Percentiles rank a stretch among this genome's conserved stretches.
These are phyloP conservation scores for Scheffersomyces amazonensis DNA, from an alignment of 805 yeast genomes.

Conservation along the genomic window DNA sequence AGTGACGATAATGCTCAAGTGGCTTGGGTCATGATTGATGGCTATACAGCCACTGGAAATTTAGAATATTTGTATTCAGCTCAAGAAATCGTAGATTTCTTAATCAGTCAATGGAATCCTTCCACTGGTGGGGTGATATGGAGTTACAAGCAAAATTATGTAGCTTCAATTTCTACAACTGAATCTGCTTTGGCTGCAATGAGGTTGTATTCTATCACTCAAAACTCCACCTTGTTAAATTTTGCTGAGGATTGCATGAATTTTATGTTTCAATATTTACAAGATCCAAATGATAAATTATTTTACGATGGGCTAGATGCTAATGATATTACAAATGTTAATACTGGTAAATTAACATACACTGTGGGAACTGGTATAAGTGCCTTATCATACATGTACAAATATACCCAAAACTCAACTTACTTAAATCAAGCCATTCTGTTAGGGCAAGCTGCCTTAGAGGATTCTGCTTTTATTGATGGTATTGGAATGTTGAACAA, in stretches of 20 bases:
- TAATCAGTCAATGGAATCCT: slow-evolving; percentile 17
- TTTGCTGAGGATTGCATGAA: slow-evolving; percentile 15
- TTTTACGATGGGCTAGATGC: slow-evolving; percentile 19
- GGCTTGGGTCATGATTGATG: slow-evolving; percentile 25
- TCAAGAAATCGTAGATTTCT: slow-evolving; percentile 11
- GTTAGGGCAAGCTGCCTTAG: slow-evolving; percentile 16
- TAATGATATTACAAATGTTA: slow-evolving; percentile 10
- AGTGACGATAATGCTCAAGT: slow-evolving; percentile 28
- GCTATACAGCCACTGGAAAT: slow-evolving; percentile 15
- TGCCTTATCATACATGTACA: slow-evolving; percentile 17
- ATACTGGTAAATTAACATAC: slow-evolving; percentile 26
- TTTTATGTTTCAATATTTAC: slow-evolving; percentile 8
- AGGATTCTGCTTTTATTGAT: slow-evolving; percentile 16
- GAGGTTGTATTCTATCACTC: slow-evolving; percentile 13
- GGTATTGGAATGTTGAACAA: slow-evolving; percentile 20
- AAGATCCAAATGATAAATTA: slow-evolving; percentile 16
- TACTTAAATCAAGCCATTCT: slow-evolving; percentile 16
- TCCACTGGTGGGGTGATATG: slow-evolving; percentile 24
- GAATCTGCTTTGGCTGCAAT: slow-evolving; percentile 28
- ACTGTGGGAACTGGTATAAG: slow-evolving; percentile 26
- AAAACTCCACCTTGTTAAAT: slow-evolving; percentile 9
- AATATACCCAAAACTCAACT: slow-evolving; percentile 9
- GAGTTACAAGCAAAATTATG: slow-evolving; percentile 17
- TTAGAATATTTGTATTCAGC: slow-evolving; percentile 17
- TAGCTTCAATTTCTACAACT: slow-evolving; percentile 27